These are phyloP conservation scores for Lophium mytilinum DNA, from an alignment of 495 filamentous ascomycete species.

Conservation along the genomic window DNA sequence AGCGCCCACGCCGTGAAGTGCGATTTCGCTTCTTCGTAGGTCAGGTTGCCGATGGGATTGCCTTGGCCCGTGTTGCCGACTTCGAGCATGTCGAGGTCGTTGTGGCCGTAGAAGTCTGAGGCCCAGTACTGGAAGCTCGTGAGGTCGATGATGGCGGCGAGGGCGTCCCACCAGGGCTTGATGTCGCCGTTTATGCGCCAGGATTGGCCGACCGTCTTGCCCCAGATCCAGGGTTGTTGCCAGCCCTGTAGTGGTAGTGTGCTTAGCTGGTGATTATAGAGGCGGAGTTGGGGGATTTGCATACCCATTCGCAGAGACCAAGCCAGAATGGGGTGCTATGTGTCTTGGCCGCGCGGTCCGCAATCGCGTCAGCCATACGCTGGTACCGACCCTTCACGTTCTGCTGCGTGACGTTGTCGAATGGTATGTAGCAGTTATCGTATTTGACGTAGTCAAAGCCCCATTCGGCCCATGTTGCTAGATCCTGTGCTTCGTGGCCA, in stretches of 20 bases:
- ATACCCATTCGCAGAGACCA: constrained; percentile 20
- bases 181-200: constrained; percentile 26
- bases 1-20: constrained; percentile 24
- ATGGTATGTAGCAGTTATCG: constrained; percentile 24
- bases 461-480: too few relatives aligned
- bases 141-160: constrained; percentile 19
- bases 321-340: background rate
- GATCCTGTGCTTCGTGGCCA: too few relatives aligned
- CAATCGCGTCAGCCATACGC: constrained; percentile 19
- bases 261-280: too few relatives aligned
- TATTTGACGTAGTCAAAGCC: constrained; percentile 23
- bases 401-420: constrained; percentile 18
- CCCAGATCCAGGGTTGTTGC: constrained; percentile 19
- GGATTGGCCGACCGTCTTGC: constrained; percentile 8
- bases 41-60: constrained; percentile 19
- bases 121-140: constrained; percentile 12
- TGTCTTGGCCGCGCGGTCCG: background rate
- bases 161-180: constrained; percentile 9
- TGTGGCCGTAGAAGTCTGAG: constrained; percentile 5
- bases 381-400: constrained; percentile 14
- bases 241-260: constrained; percentile 1
- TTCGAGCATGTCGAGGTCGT: constrained; percentile 4
- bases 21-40: constrained; percentile 14
- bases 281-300: too few relatives aligned
- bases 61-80: constrained; percentile 19